Evolutionary conservation across 805 yeast genomes (phyloP).

Genomic region (Ogataea corticis): DNA sequence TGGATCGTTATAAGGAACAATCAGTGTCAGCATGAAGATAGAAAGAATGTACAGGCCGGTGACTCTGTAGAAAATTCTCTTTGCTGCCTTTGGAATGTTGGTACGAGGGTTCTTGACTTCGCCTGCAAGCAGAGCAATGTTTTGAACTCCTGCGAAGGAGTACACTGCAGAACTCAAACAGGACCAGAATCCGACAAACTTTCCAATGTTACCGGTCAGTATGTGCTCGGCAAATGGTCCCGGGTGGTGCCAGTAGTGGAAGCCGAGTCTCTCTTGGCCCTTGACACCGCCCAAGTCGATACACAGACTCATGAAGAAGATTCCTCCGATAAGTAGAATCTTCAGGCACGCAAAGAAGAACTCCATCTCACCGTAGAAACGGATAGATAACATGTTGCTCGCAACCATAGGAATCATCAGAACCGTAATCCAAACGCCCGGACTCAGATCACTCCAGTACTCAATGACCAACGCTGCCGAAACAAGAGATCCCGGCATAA

Average conservation of each 20-base stretch:
- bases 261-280: slow-evolving; percentile 39
- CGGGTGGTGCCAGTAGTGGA: slow-evolving; percentile 35
- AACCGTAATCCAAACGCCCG: slow-evolving; percentile 58
- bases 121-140: slow-evolving; percentile 26
- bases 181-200: slow-evolving; percentile 39
- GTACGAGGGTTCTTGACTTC: slow-evolving; percentile 26
- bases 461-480: slow-evolving; percentile 57
- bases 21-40: slow-evolving; percentile 44
- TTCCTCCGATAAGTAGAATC: slow-evolving; percentile 58
- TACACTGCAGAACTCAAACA: slow-evolving; percentile 61
- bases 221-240: slow-evolving; percentile 48
- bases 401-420: slow-evolving; percentile 44
- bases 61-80: slow-evolving; percentile 24
- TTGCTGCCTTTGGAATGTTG: slow-evolving; percentile 26
- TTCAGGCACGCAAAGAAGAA: slow-evolving; percentile 66
- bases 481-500: slow-evolving; percentile 56
- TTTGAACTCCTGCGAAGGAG: slow-evolving; percentile 54
- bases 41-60: slow-evolving; percentile 24
- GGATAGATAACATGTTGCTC: slow-evolving; percentile 50
- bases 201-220: slow-evolving; percentile 52
- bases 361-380: slow-evolving; percentile 49
- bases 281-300: slow-evolving; percentile 66
- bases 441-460: slow-evolving; percentile 55
- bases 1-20: slow-evolving; percentile 42
- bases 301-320: slow-evolving; percentile 51